Evolutionary conservation across 192 early-diverging fungal genomes (phyloP).

Genomic region (Podila minutissima): DNA sequence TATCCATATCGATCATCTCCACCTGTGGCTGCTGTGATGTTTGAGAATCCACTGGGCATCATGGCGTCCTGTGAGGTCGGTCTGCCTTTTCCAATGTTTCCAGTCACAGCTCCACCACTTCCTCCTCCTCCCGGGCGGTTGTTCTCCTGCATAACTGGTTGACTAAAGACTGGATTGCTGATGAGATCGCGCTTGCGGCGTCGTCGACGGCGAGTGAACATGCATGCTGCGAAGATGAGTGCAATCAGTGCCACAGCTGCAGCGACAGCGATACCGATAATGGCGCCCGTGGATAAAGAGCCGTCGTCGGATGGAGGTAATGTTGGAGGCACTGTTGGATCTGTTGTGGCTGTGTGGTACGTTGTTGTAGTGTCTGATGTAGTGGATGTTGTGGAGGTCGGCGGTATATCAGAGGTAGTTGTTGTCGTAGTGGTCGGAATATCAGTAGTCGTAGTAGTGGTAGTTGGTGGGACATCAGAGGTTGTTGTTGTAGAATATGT

Average conservation of each 20-base stretch:
- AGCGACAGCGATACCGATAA: slow-evolving; percentile 24
- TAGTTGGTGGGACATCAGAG: slow-evolving; percentile 3
- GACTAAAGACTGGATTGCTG: not conserved
- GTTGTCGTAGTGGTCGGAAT: not conserved
- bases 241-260: slow-evolving; percentile 6
- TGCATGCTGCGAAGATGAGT: not conserved
- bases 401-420: not conserved
- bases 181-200: not conserved
- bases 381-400: not conserved
- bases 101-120: not conserved
- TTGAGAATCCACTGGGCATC: slow-evolving; percentile 2
- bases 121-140: not conserved
- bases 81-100: not conserved
- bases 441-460: not conserved
- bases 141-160: slow-evolving; percentile 6
- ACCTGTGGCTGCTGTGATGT: not conserved
- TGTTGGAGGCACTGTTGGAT: slow-evolving; percentile 8
- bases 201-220: not conserved
- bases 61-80: slow-evolving; percentile 5
- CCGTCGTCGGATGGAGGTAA: not conserved
- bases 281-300: slow-evolving; percentile 13
- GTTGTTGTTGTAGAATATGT: not conserved
- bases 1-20: not conserved
- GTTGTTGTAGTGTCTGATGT: not conserved
- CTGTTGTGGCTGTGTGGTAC: not conserved